These are phyloP conservation scores for Fusarium lateritium DNA, from an alignment of 2,329 filamentous ascomycete genomes.

Conservation along the genomic window DNA sequence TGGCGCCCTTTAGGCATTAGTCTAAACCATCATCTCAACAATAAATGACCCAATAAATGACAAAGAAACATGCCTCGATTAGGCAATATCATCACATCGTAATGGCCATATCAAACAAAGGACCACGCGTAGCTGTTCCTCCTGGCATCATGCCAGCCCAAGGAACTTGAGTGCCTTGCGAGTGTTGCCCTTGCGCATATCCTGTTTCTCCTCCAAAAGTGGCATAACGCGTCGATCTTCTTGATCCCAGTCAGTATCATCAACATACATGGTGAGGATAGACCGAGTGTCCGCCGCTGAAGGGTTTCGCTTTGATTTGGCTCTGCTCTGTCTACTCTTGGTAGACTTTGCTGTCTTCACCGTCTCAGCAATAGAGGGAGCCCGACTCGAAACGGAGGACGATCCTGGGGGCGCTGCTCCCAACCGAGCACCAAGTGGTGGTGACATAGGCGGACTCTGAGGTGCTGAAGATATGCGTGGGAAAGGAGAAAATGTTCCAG, in stretches of 20 bases:
- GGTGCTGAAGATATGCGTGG: slow-evolving; percentile 44
- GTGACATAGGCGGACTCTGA: slow-evolving; percentile 44
- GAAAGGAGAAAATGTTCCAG: slow-evolving; percentile 52
- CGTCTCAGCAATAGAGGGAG: slow-evolving; percentile 55
- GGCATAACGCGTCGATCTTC: slow-evolving; percentile 69
- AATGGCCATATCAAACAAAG: slow-evolving; percentile 11
- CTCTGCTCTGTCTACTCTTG: slow-evolving; percentile 50
- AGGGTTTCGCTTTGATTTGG: slow-evolving; percentile 47
- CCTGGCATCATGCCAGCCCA: slow-evolving; percentile 56
- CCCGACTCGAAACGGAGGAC: slow-evolving; percentile 38
- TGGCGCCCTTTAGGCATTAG: slow-evolving; percentile 12
- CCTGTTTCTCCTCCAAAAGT: slow-evolving; percentile 58
- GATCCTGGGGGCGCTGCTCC: slow-evolving; percentile 25
- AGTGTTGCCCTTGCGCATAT: slow-evolving; percentile 59
- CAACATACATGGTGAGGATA: slow-evolving; percentile 55
- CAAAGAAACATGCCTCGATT: slow-evolving; percentile 30
- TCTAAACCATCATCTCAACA: slow-evolving; percentile 10
- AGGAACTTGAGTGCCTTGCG: slow-evolving; percentile 70
- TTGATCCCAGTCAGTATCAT: slow-evolving; percentile 61
- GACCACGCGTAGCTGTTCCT: not conserved
- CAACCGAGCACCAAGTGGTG: slow-evolving; percentile 28
- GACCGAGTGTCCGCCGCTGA: slow-evolving; percentile 50
- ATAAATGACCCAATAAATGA: slow-evolving; percentile 7
- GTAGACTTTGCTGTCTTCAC: slow-evolving; percentile 49
- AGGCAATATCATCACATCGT: slow-evolving; percentile 45